These are phyloP conservation scores for Limnanthes douglasii DNA, from an alignment of 345 rosid genomes.

Conservation along the genomic window DNA sequence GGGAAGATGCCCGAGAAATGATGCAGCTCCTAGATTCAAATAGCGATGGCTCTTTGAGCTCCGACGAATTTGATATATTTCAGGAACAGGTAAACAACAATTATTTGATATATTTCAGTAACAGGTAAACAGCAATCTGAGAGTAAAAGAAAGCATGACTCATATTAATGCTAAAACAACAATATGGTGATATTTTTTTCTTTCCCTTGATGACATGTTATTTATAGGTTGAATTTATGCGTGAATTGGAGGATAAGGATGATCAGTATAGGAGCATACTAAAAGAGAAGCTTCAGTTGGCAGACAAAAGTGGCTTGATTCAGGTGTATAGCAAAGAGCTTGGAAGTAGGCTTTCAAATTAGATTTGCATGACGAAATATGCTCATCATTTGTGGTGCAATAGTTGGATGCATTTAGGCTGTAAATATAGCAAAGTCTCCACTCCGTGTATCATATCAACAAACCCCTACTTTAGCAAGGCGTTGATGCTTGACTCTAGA, in stretches of 20 bases:
- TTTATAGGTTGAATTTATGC: constrained; percentile 60
- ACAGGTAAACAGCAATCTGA: no score
- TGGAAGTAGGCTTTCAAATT: constrained; percentile 32
- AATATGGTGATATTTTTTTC: not conserved
- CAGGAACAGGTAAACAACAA: constrained; percentile 53
- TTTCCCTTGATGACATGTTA: no score
- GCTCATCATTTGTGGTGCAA: no score
- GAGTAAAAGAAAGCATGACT: no score
- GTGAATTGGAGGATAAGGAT: constrained; percentile 55
- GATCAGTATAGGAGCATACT: constrained; percentile 32
- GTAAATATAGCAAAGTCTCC: no score
- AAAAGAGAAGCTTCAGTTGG: constrained; percentile 49
- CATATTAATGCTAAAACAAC: no score
- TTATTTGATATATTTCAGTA: not conserved
- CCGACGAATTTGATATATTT: constrained; percentile 69
- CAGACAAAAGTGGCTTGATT: constrained; percentile 35
- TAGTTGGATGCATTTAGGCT: no score
- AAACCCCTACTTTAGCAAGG: no score
- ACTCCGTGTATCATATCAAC: no score
- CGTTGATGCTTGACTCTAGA: no score
- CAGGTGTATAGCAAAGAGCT: constrained; percentile 49
- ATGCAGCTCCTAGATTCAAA: constrained; percentile 89
- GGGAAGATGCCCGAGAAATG: constrained; percentile 86
- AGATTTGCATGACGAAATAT: no score
- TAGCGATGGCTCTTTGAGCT: constrained; percentile 88